phyloP scores from a whole-genome alignment of 2,329 filamentous ascomycete genomes.

The Diaporthe amygdali region DNA sequence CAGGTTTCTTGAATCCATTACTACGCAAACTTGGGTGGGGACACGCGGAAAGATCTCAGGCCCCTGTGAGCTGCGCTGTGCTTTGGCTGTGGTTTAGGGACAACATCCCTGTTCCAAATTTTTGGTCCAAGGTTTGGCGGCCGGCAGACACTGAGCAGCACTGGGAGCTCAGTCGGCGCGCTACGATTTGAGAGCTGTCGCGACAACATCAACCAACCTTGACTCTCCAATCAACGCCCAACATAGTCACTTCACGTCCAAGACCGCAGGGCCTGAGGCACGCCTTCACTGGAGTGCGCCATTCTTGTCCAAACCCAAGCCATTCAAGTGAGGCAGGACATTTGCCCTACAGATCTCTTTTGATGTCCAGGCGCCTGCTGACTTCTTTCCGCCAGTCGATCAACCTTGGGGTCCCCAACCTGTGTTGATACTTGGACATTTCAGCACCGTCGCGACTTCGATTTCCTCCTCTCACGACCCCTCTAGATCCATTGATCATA shows the following conservation, averaged over 20 bases:
- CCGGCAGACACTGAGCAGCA: background rate
- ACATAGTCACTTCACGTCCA: background rate
- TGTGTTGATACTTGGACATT: background rate
- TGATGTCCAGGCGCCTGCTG: background rate
- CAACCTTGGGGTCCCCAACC: background rate
- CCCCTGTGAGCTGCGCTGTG: background rate
- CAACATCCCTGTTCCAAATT: conserved; percentile 10
- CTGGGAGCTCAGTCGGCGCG: conserved; percentile 18
- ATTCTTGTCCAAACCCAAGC: background rate
- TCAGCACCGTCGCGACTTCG: background rate
- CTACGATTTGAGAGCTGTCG: conserved; percentile 14
- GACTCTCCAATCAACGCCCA: background rate
- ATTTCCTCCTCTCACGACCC: background rate
- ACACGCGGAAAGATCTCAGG: background rate
- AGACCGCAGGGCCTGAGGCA: background rate
- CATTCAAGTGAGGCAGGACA: background rate
- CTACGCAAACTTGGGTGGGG: background rate
- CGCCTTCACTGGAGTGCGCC: background rate
- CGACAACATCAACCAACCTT: conserved; percentile 13
- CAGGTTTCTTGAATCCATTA: background rate
- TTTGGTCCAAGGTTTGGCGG: conserved; percentile 9
- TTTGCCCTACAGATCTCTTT: background rate
- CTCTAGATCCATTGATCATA: background rate
- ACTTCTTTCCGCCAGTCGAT: background rate
- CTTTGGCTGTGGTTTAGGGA: background rate